Conservation (phyloP, 306 rosid genomes). For the Senna tora region DNA sequence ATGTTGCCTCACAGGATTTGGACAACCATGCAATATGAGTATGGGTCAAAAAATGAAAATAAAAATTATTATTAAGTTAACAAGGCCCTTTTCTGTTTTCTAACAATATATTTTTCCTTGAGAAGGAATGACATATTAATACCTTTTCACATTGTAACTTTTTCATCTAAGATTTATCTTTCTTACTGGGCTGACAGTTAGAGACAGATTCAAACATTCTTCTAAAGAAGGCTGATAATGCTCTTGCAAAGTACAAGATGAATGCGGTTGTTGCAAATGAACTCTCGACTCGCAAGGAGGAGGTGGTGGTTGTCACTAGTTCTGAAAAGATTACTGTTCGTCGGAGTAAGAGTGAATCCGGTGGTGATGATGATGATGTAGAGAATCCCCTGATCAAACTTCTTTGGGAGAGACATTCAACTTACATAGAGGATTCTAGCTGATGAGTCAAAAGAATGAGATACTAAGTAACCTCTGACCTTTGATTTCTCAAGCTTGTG, state of each 20-base stretch:
- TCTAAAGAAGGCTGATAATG: slow-evolving; percentile 68
- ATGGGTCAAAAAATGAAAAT: not conserved
- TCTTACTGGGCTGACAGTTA: slow-evolving; percentile 54
- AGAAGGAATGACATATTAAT: slow-evolving; percentile 8
- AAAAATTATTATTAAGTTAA: slow-evolving; percentile 16
- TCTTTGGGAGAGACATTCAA: slow-evolving; percentile 64
- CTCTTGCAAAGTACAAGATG: slow-evolving; percentile 88
- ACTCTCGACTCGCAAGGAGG: slow-evolving; percentile 81
- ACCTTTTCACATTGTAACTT: not conserved
- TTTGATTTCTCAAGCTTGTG: slow-evolving; percentile 1
- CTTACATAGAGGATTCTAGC: slow-evolving; percentile 48
- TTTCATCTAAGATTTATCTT: slow-evolving; percentile 20
- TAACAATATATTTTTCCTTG: too few species aligned
- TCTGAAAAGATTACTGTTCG: slow-evolving; percentile 57
- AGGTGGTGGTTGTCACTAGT: slow-evolving; percentile 72
- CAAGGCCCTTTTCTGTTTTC: slow-evolving; percentile 11
- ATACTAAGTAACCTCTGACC: slow-evolving; percentile 11
- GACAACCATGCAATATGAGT: not conserved
- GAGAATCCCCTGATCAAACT: slow-evolving; percentile 74
- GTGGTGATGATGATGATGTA: slow-evolving; percentile 49
- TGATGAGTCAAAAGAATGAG: slow-evolving; percentile 29
- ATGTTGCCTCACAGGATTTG: slow-evolving; percentile 10
- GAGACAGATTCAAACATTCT: slow-evolving; percentile 93
- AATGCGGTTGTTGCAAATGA: slow-evolving; percentile 92
- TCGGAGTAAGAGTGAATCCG: slow-evolving; percentile 50